Base-by-base conservation (phyloP, 768 basidiomycete species). In the Collybiopsis confluens region DNA sequence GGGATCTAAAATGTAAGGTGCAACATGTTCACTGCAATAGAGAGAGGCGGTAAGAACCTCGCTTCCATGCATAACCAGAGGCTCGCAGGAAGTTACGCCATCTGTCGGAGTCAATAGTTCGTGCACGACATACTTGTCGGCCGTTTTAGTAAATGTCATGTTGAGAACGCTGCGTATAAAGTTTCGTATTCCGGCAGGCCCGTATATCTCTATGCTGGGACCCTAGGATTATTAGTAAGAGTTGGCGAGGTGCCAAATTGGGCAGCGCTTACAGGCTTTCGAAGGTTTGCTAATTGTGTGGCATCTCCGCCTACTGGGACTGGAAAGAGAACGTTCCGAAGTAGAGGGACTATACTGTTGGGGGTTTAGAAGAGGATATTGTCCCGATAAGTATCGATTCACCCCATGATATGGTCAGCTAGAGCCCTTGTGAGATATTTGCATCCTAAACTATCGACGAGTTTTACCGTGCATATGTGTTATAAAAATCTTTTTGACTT, bases 391-490 rank as follows among this genome's bases (percentile, higher is more conserved):
- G 8, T 26, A 11, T 10, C 4, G n/a, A 24, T 4, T 46, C 30
- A 46, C 45, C 88, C 90, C 78, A 88, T 83, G 42, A 81, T 76
- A 66, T 92, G 89, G 65, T 90, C 86, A 33, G 81, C 90, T 75
- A 54, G 80, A 36, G n/a, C 18, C 24, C 16, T 2, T 13, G 15
- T 37, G 26, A 36, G 47, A 3, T 7, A 13, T 24, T 13, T 36
- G 8, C 23, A 18, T n/a, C 20, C 18, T 24, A 33, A 54, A 11
- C 9, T 15, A 18, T 30, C 21, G 18, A 38, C 13, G 28, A 41
- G 45, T 61, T 69, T 44, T 62, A 85, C 91, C 81, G 62, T 93
- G 91, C 81, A 92, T 84, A 60, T 92, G 92, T 1, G 91, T 92
- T 48, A 93, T 74, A 65, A 93, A 92, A 41, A 94, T 77, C 62